These are phyloP conservation scores for Pythium phragmitis DNA, from an alignment of 352 stramenopile species.

Conservation along the genomic window DNA sequence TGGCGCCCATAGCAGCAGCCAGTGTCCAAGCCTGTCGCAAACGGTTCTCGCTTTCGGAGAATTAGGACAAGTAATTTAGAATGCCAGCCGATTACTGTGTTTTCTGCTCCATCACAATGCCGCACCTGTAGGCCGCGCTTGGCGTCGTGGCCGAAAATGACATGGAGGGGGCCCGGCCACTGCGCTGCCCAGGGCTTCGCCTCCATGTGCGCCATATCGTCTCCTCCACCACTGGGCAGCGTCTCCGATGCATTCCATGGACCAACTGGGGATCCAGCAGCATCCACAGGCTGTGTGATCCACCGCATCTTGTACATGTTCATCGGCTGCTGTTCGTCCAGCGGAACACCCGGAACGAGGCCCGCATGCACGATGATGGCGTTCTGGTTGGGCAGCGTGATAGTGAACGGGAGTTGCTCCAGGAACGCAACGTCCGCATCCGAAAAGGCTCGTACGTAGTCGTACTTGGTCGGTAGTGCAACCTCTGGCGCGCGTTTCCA, in stretches of 20 bases:
- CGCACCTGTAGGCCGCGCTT: slow-evolving; percentile 72
- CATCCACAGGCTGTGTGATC: slow-evolving; percentile 27
- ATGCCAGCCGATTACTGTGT: not conserved
- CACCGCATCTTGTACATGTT: slow-evolving; percentile 94
- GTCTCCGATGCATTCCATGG: slow-evolving; percentile 32
- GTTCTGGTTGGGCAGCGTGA: slow-evolving; percentile 61
- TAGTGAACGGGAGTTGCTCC: slow-evolving; percentile 74
- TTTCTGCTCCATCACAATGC: not conserved
- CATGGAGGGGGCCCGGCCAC: slow-evolving; percentile 75
- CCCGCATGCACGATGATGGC: slow-evolving; percentile 76
- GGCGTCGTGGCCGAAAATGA: slow-evolving; percentile 93
- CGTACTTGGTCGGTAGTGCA: slow-evolving; percentile 41
- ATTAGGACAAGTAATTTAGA: too few species aligned
- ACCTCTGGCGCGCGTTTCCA: slow-evolving; percentile 30
- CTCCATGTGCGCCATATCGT: slow-evolving; percentile 35
- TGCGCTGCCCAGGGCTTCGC: slow-evolving; percentile 67
- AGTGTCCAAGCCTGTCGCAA: slow-evolving; percentile 91
- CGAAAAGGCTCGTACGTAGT: slow-evolving; percentile 61
- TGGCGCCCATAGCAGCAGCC: slow-evolving; percentile 88
- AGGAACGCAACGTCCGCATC: slow-evolving; percentile 64
- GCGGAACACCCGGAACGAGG: slow-evolving; percentile 47
- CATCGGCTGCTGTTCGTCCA: slow-evolving; percentile 83
- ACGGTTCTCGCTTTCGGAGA: slow-evolving; percentile 64
- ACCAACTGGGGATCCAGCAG: not conserved
- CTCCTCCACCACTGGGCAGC: slow-evolving; percentile 28